Percentiles rank a stretch among this genome's conserved stretches.
These are phyloP conservation scores for Aphanoascus verrucosus DNA, from an alignment of 2,329 filamentous ascomycete genomes.

Conservation along the genomic window DNA sequence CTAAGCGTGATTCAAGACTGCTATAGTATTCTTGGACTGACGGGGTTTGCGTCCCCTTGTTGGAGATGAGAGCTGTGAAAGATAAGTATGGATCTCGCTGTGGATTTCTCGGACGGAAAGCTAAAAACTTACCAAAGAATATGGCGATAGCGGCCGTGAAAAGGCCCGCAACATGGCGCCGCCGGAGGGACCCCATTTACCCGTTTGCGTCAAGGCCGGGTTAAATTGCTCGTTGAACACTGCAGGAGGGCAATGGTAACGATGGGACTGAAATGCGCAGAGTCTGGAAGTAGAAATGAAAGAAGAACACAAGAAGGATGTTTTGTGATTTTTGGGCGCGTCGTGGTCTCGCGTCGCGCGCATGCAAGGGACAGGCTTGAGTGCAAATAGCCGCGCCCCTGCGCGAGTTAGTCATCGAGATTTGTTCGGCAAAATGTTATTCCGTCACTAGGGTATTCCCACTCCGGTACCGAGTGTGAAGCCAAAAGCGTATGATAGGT, in stretches of 20 bases:
- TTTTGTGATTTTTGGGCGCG: no score
- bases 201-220: not conserved
- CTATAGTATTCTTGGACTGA: not conserved
- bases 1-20: constrained; percentile 25
- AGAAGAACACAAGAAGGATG: no score
- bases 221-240: not conserved
- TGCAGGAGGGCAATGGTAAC: not conserved
- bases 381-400: no score
- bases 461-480: no score
- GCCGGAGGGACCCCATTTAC: not conserved
- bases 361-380: no score
- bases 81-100: not conserved
- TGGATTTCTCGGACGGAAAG: not conserved
- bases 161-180: not conserved
- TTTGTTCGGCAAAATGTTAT: no score
- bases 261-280: not conserved
- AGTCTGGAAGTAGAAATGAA: no score
- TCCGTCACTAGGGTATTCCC: no score
- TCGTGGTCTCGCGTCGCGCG: no score
- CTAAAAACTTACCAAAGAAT: not conserved
- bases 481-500: no score
- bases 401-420: no score
- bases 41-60: not conserved
- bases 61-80: not conserved
- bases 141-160: not conserved